phyloP scores from a whole-genome alignment of 2,329 filamentous ascomycete genomes.

The Xylaria sp. region DNA sequence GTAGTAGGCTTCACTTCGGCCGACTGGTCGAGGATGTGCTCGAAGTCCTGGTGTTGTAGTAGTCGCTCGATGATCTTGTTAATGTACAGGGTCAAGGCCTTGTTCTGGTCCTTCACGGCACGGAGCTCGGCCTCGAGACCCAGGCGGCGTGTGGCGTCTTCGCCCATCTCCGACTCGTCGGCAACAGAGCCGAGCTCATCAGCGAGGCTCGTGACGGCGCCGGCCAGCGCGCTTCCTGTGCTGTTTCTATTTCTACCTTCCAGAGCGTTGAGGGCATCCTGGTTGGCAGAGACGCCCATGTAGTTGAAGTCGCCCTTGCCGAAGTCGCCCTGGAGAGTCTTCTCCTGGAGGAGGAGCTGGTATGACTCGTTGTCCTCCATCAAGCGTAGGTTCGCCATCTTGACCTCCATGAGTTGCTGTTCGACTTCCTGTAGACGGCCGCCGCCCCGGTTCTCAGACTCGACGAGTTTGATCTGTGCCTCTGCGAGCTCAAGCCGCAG shows the following conservation, averaged over 20 bases:
- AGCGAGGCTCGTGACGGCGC: slow-evolving; percentile 58
- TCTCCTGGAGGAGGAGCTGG: slow-evolving; percentile 87
- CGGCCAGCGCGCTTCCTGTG: slow-evolving; percentile 28
- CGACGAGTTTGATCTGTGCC: slow-evolving; percentile 89
- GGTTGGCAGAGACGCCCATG: slow-evolving; percentile 53
- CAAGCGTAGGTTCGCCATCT: slow-evolving; percentile 90
- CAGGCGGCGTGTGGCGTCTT: slow-evolving; percentile 61
- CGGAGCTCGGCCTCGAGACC: slow-evolving; percentile 76
- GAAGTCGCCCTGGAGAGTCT: slow-evolving; percentile 92
- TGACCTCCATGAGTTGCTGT: slow-evolving; percentile 79
- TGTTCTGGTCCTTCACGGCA: slow-evolving; percentile 85
- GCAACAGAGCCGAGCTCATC: slow-evolving; percentile 75
- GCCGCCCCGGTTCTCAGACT: slow-evolving; percentile 88
- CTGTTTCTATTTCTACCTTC: slow-evolving; percentile 45
- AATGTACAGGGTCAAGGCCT: slow-evolving; percentile 94
- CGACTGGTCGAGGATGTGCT: slow-evolving; percentile 83
- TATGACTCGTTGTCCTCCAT: slow-evolving; percentile 99
- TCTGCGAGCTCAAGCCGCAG: slow-evolving; percentile 89
- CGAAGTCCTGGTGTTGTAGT: slow-evolving; percentile 89
- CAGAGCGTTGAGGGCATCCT: slow-evolving; percentile 59
- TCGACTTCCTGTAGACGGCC: slow-evolving; percentile 87
- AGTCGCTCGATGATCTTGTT: slow-evolving; percentile 98
- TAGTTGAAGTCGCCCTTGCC: slow-evolving; percentile 75
- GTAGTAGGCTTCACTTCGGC: slow-evolving; percentile 52
- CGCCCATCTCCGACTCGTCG: slow-evolving; percentile 53